A percentile compares a stretch with the other conserved stretches of the same genome.
phyloP scores from a whole-genome alignment of 2,329 filamentous ascomycete genomes.

The Cytospora schulzeri region DNA sequence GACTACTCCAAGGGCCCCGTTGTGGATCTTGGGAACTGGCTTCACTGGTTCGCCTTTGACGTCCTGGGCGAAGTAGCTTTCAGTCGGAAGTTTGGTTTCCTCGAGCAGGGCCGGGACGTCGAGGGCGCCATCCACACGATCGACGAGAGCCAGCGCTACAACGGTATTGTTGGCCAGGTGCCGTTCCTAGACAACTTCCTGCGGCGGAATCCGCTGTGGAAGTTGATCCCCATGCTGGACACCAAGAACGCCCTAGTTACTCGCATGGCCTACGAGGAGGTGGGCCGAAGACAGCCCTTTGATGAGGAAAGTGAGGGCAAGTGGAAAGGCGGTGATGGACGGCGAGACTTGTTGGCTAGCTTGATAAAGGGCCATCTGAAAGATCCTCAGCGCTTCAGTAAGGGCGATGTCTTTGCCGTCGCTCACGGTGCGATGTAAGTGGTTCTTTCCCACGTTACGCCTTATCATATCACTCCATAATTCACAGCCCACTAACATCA shows the following conservation, averaged over 20 bases:
- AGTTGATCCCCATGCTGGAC: constrained; percentile 45
- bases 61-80: constrained; percentile 57
- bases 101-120: constrained; percentile 52
- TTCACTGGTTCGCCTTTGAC: constrained; percentile 50
- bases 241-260: constrained; percentile 52
- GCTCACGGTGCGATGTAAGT: constrained; percentile 58
- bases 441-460: not conserved
- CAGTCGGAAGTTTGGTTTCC: constrained; percentile 54
- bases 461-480: not conserved
- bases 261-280: constrained; percentile 54
- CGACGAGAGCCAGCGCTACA: constrained; percentile 55
- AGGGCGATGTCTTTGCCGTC: constrained; percentile 59
- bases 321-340: constrained; percentile 44
- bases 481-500: constrained; percentile 1
- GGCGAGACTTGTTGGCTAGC: constrained; percentile 53
- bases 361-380: constrained; percentile 56
- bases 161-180: constrained; percentile 54
- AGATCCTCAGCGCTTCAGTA: constrained; percentile 48
- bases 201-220: constrained; percentile 52
- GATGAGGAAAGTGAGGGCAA: constrained; percentile 47
- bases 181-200: constrained; percentile 52
- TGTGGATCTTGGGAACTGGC: constrained; percentile 51
- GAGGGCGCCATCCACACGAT: constrained; percentile 55
- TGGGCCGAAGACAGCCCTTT: constrained; percentile 49
- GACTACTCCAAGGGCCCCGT: constrained; percentile 27